Evolutionary conservation across 2,329 filamentous ascomycete species (phyloP).

Genomic region (Aureobasidium sp.): DNA sequence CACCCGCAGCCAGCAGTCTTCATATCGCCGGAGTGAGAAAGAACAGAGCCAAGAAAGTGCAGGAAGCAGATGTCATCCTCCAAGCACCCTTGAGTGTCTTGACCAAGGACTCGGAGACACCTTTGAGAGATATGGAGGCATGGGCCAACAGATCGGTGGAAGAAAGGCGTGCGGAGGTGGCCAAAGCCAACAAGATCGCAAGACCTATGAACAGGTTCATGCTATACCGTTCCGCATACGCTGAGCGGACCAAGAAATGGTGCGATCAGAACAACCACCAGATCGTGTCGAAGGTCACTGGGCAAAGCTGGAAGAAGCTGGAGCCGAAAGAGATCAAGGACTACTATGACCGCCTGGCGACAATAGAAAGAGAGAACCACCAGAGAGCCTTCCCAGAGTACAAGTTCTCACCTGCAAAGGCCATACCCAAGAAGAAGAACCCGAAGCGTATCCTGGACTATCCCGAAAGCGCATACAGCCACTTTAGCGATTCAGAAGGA

Average conservation of each 20-base stretch:
- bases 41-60: constrained; percentile 35
- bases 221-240: constrained; percentile 89
- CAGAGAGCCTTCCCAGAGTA: constrained; percentile 79
- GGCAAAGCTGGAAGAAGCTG: constrained; percentile 67
- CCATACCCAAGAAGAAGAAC: constrained; percentile 41
- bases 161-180: constrained; percentile 58
- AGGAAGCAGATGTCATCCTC: constrained; percentile 45
- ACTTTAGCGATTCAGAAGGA: not conserved
- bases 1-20: constrained; percentile 26
- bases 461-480: constrained; percentile 24
- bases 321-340: constrained; percentile 66
- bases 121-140: constrained; percentile 66
- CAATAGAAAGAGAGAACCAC: constrained; percentile 76
- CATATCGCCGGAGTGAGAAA: constrained; percentile 33
- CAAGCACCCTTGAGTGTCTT: constrained; percentile 62
- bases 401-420: constrained; percentile 71
- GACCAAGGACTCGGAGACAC: constrained; percentile 55
- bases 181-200: constrained; percentile 68
- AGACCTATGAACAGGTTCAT: constrained; percentile 98
- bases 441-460: constrained; percentile 23
- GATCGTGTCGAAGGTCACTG: constrained; percentile 79
- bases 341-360: constrained; percentile 70
- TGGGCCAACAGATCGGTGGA: constrained; percentile 65
- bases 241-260: constrained; percentile 75
- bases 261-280: constrained; percentile 88